Base-by-base conservation (phyloP, 225 moss, liverwort and hornwort species). In the Neckera pumila region DNA sequence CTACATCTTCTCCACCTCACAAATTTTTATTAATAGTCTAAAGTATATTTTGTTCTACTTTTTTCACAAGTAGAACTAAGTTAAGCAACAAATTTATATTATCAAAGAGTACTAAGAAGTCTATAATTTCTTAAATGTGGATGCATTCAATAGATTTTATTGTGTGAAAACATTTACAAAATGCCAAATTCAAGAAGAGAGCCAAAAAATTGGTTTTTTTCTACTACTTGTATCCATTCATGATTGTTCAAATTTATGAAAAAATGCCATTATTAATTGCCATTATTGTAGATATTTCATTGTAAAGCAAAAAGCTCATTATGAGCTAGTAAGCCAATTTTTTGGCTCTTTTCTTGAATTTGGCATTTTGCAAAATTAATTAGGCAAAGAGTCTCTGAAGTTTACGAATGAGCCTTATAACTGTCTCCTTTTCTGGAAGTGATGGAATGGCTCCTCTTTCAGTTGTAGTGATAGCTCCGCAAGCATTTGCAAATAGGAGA, bases 381-480 rank as follows among this genome's bases (percentile, higher is more conserved):
- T 62, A 82, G 11, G 71, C 67, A 81, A 54, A 38, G 16, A 85
- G 56, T 45, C 87, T 81, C 2, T 80, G 75, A 70, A 53, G 42
- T 90, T 88, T 93, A 93, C 91, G 56, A 87, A 90, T 87, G 64
- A 93, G 87, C 59, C 82, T 83, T 33, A 47, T 47, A 45, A 93
- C 91, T 1, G 76, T 93, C 34, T 88, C 92, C 58, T 58, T 91
- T 85, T 93, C 91, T 72, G 90, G 93, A 82, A 93, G 92, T 19
- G 93, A 85, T 72, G 93, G 92, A 89, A 93, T 93, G 58, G 93
- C 93, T 86, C 93, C 92, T 89, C 93, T 92, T 34, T 93, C 92
- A 40, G 92, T 92, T 3, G 92, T 92, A 36, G 93, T 92, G 21
- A 93, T 91, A 74, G 92, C 93, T 67, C 93, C 92, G 12, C 92